Evolutionary conservation across 2,329 filamentous ascomycete species (phyloP), one percentile per base, ranked within the genome.

Genomic region (Apiospora kogelbergensis): DNA sequence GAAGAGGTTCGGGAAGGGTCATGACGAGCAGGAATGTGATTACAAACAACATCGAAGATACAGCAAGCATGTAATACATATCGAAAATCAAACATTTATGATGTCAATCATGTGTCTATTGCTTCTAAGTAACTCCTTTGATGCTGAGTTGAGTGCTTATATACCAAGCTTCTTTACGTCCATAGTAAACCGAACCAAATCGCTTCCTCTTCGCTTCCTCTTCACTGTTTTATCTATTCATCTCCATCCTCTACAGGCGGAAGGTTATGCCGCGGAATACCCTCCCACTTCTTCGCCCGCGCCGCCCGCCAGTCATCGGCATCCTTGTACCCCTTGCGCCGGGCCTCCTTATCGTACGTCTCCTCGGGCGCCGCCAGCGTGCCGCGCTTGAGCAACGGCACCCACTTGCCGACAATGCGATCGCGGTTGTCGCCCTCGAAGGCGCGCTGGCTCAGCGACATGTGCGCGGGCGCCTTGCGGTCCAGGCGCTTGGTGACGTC

Each of bases 291-390:
- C 70, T 71, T 72, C 26, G 65, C 70, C 2, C 71, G 33, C 24
- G 70, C 76, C 63, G 74, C 73, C 69, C 78, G 79, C 76, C 80
- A 74, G 67, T 88, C 87, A 68, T 84, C 84, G 1, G 85, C 81
- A 70, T 80, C 81, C 45, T 80, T 81, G 72, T 86, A 90, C 0
- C 90, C 90, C 77, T 87, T 89, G 69, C 84, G 84, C 74, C 85
- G 81, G n/a, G 90, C 89, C 78, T 88, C 91, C 73, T 82, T 83
- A 72, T 90, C 86, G 72, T 91, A 90, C 67, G 86, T 81, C 76
- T 88, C 86, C 71, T 86, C 83, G 10, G 86, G 84, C 63, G 83
- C 79, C 67, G 85, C 81, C 70, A 87, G 78, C 70, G 82, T 75
- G 69, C 79, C 78, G 77, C 85, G 86, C 74, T 86, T 80, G 77